Conservation (phyloP, 2,329 filamentous ascomycete genomes). For the Dactylonectria macrodidyma region DNA sequence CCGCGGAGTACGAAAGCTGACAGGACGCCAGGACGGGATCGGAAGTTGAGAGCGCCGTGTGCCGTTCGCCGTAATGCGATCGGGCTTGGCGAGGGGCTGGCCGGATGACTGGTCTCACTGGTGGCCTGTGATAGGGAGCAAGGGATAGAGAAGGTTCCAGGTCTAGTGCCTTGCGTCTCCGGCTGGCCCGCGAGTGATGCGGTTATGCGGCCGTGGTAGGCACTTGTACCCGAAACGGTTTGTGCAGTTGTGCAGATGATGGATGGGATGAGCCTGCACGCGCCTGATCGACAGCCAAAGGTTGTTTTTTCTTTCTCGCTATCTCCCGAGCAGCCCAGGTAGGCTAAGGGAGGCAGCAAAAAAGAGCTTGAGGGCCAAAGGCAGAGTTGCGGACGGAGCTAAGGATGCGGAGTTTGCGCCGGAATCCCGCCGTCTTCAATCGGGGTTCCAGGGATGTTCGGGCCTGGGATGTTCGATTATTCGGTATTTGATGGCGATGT, state of each 20-base stretch:
- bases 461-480: no score
- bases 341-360: no score
- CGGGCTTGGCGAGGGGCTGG: conserved; percentile 5
- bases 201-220: conserved; percentile 6
- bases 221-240: neutral
- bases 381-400: no score
- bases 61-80: conserved; percentile 16
- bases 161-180: conserved; percentile 14
- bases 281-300: no score
- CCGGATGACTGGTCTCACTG: conserved; percentile 19
- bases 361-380: no score
- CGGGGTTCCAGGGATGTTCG: no score
- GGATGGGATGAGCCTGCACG: neutral
- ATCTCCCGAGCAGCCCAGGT: no score
- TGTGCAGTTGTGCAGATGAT: neutral
- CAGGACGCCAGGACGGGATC: neutral
- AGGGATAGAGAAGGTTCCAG: conserved; percentile 28
- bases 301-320: no score
- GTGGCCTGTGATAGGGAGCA: conserved; percentile 5
- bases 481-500: no score
- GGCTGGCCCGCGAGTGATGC: conserved; percentile 11
- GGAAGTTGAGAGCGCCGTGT: conserved; percentile 12
- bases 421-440: no score
- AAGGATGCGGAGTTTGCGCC: no score
- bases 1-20: conserved; percentile 4